Evolutionary conservation across 2,329 filamentous ascomycete species (phyloP), one percentile per base, ranked within the genome.

Genomic region (Phialophora tarda): DNA sequence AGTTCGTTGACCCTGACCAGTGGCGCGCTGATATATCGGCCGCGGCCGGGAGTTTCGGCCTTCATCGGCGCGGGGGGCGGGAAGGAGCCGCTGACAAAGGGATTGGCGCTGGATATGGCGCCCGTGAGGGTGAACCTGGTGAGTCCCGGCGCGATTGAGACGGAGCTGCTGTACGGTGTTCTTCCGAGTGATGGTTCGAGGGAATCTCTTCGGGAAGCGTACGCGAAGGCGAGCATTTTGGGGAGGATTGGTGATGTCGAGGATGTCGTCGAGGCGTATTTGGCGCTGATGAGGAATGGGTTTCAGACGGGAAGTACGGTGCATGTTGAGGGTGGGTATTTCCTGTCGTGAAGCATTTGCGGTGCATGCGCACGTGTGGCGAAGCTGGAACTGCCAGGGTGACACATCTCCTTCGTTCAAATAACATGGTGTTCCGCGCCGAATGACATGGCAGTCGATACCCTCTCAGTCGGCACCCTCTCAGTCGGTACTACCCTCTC

Each of bases 241-340:
- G 73, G 72, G 4, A 71, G 60, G 60, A 54, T 77, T 24, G 77
- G 74, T 1, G 66, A 26, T 26, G 72, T 75, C 2, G 74, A 75
- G 56, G 80, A 82, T 71, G 71, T 78, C 58, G 80, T 78, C 2
- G 80, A 83, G 74, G 75, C 77, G 26, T 82, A 82, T 76, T 71
- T 78, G 5, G 81, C 78, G 71, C 48, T 78, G 10, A 82, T 82
- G 80, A 78, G 76, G 68, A 79, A 82, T 73, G 61, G 70, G 30
- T 80, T 77, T 71, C 74, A 75, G 6, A 80, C 76, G 1, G 81
- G 80, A 0, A 71, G 65, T 10, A 63, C 74, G 24, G 68, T 79
- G 10, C 71, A 72, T 11, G 73, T 73, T 26, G 76, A 80, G 69
- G 80, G 78, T n/a, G 80, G 80, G 6, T 74, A 72, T 44, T 59